phyloP scores from a whole-genome alignment of 2,329 filamentous ascomycete species.

The Niveomyces coronatus region DNA sequence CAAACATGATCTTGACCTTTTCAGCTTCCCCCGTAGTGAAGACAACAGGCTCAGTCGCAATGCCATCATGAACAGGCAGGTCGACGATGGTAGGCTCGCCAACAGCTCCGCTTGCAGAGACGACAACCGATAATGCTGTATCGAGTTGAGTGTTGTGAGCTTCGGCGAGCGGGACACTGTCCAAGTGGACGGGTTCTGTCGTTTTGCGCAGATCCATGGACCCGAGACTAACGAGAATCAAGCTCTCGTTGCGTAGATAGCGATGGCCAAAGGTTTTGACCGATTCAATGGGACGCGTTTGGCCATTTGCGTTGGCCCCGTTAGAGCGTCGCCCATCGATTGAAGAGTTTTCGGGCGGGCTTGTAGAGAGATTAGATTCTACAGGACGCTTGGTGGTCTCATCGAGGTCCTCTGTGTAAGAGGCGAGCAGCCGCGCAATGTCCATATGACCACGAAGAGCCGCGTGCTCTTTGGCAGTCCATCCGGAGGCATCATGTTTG shows the following conservation, averaged over 20 bases:
- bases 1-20: conserved; percentile 84
- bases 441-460: conserved; percentile 78
- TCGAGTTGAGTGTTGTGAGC: conserved; percentile 91
- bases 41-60: conserved; percentile 84
- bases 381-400: conserved; percentile 17
- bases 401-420: conserved; percentile 30
- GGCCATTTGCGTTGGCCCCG: conserved; percentile 27
- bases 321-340: conserved; percentile 50
- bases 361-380: conserved; percentile 14
- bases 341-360: conserved; percentile 43
- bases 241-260: conserved; percentile 79
- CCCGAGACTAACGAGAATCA: conserved; percentile 86
- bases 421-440: conserved; percentile 61
- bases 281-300: conserved; percentile 54
- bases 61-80: conserved; percentile 85
- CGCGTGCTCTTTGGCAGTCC: conserved; percentile 90
- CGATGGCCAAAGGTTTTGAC: conserved; percentile 94
- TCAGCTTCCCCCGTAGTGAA: conserved; percentile 71
- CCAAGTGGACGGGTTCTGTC: conserved; percentile 70
- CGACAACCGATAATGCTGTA: conserved; percentile 82
- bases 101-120: conserved; percentile 73
- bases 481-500: conserved; percentile 74
- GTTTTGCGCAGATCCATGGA: conserved; percentile 89
- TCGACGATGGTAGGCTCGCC: conserved; percentile 88
- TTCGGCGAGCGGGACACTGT: conserved; percentile 76